A percentile compares a stretch with the other conserved stretches of the same genome.
phyloP scores from a whole-genome alignment of 2,329 filamentous ascomycete species.

The Calonectria honghensis region DNA sequence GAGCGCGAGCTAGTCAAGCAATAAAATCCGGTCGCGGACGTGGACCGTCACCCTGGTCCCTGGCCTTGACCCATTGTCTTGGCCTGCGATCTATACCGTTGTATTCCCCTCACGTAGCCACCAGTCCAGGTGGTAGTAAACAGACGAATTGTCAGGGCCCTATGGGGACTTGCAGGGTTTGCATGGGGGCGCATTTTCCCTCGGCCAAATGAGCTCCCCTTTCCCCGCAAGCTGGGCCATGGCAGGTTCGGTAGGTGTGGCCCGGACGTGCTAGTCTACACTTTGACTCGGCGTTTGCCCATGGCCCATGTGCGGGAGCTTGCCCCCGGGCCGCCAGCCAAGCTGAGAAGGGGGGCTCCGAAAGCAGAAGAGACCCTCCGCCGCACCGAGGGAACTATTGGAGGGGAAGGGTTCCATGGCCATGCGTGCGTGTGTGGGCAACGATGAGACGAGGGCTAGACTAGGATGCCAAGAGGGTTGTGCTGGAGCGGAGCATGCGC shows the following conservation, averaged over 20 bases:
- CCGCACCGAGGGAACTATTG: slow-evolving; percentile 35
- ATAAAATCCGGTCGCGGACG: slow-evolving; percentile 50
- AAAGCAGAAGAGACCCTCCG: slow-evolving; percentile 32
- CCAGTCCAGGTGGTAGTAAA: slow-evolving; percentile 14
- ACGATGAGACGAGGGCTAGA: slow-evolving; percentile 39
- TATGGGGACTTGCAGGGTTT: slow-evolving; percentile 30
- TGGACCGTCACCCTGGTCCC: slow-evolving; percentile 43
- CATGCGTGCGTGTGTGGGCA: slow-evolving; percentile 36
- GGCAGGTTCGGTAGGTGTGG: slow-evolving; percentile 19
- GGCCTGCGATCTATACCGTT: slow-evolving; percentile 30
- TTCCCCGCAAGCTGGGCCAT: slow-evolving; percentile 33
- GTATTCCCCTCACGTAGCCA: slow-evolving; percentile 48
- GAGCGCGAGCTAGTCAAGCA: slow-evolving; percentile 26
- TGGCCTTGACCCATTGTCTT: slow-evolving; percentile 21
- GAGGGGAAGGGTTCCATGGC: slow-evolving; percentile 36
- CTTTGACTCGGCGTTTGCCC: slow-evolving; percentile 24
- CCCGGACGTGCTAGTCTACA: slow-evolving; percentile 17
- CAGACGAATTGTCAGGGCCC: slow-evolving; percentile 25
- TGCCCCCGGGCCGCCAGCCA: slow-evolving; percentile 30
- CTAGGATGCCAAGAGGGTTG: slow-evolving; percentile 19
- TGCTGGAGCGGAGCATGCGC: slow-evolving; percentile 29
- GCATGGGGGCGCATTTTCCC: slow-evolving; percentile 23
- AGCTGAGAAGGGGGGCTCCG: slow-evolving; percentile 38
- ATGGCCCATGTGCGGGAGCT: slow-evolving; percentile 34
- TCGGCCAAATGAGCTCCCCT: slow-evolving; percentile 32